These are phyloP conservation scores for Brettanomyces anomalus DNA, from an alignment of 805 yeast genomes.

Conservation along the genomic window DNA sequence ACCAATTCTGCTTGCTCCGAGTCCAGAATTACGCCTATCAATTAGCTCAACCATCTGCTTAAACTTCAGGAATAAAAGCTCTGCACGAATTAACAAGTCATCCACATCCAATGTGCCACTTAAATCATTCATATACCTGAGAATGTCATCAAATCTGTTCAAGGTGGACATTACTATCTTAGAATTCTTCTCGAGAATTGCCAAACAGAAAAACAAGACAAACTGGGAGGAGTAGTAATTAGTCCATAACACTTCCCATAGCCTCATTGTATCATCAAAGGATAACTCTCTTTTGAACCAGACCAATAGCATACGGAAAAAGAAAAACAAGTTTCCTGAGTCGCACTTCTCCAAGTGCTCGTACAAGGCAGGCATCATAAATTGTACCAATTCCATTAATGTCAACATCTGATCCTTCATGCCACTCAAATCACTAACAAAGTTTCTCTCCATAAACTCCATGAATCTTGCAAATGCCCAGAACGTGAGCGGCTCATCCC, in stretches of 20 bases:
- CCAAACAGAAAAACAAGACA: slow-evolving; percentile 79
- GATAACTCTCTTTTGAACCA: slow-evolving; percentile 91
- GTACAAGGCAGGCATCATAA: slow-evolving; percentile 81
- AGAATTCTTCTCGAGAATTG: slow-evolving; percentile 82
- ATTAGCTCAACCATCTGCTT: slow-evolving; percentile 71
- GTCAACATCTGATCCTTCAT: slow-evolving; percentile 84
- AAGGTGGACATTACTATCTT: slow-evolving; percentile 67
- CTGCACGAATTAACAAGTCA: slow-evolving; percentile 76
- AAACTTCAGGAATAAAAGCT: slow-evolving; percentile 71
- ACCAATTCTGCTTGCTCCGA: slow-evolving; percentile 10
- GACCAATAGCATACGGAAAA: slow-evolving; percentile 88
- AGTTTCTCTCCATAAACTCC: slow-evolving; percentile 94
- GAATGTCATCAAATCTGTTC: slow-evolving; percentile 78
- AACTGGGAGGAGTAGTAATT: slow-evolving; percentile 81
- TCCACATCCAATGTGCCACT: slow-evolving; percentile 67
- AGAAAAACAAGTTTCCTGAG: slow-evolving; percentile 83
- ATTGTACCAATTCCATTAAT: slow-evolving; percentile 75
- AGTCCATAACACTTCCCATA: slow-evolving; percentile 95
- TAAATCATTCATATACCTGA: slow-evolving; percentile 87
- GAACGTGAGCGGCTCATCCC: slow-evolving; percentile 73
- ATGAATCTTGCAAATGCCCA: slow-evolving; percentile 85
- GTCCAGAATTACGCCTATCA: slow-evolving; percentile 37
- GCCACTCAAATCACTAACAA: slow-evolving; percentile 84
- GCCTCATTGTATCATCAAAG: slow-evolving; percentile 62
- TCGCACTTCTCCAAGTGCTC: slow-evolving; percentile 81